phyloP scores from a whole-genome alignment of 2,329 filamentous ascomycete genomes.

The Talaromyces atroroseus region DNA sequence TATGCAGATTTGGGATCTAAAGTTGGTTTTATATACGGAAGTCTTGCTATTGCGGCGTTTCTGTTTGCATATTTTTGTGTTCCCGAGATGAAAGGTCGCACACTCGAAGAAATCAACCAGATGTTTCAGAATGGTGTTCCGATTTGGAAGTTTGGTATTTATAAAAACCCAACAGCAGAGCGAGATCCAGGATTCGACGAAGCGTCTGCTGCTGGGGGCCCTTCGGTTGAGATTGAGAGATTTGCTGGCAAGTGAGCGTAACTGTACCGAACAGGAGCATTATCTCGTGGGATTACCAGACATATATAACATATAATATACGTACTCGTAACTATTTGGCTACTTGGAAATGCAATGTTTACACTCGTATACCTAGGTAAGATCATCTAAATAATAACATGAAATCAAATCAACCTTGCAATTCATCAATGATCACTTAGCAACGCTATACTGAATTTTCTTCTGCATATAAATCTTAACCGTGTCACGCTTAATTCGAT shows the following conservation, averaged over 20 bases:
- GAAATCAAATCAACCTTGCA: neutral
- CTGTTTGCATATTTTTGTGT: conserved; percentile 24
- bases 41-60: conserved; percentile 19
- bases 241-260: neutral
- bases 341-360: too few species aligned
- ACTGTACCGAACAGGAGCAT: neutral
- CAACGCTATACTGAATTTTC: neutral
- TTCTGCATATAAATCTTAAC: neutral
- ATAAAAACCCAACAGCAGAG: neutral
- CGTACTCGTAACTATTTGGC: too few species aligned
- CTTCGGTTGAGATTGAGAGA: neutral
- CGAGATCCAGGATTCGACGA: neutral
- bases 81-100: conserved; percentile 27
- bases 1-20: conserved; percentile 32
- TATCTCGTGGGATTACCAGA: neutral
- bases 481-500: neutral
- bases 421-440: neutral
- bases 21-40: conserved; percentile 34
- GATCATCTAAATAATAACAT: too few species aligned
- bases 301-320: too few species aligned
- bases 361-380: too few species aligned
- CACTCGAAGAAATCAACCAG: conserved; percentile 29
- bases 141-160: conserved; percentile 17
- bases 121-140: conserved; percentile 22
- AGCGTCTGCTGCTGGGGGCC: neutral